Evolutionary conservation across 2,329 filamentous ascomycete species (phyloP).

Genomic region (Karstenula rhodostoma): DNA sequence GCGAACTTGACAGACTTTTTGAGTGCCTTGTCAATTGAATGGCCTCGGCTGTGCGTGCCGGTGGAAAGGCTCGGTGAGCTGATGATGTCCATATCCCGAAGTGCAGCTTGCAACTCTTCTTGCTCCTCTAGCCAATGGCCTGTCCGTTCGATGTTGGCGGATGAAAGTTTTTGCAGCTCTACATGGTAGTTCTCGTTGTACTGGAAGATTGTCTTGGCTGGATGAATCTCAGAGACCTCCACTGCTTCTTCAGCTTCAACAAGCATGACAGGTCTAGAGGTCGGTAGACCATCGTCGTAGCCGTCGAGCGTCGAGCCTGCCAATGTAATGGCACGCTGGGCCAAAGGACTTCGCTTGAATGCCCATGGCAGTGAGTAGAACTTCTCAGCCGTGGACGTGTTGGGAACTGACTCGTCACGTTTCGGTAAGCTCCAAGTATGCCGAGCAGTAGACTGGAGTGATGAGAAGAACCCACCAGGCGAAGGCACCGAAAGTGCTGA

Average conservation of each 20-base stretch:
- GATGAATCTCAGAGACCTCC: constrained; percentile 64
- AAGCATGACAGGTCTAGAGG: constrained; percentile 41
- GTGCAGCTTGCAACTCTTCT: constrained; percentile 74
- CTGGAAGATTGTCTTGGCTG: constrained; percentile 71
- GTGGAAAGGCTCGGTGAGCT: constrained; percentile 51
- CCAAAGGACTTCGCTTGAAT: constrained; percentile 43
- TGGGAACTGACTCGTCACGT: constrained; percentile 65
- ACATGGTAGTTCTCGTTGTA: constrained; percentile 79
- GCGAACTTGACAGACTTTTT: constrained; percentile 84
- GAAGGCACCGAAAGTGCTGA: constrained; percentile 89
- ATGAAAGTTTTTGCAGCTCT: constrained; percentile 74
- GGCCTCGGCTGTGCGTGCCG: constrained; percentile 43
- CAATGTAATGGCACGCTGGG: constrained; percentile 36
- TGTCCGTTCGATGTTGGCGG: constrained; percentile 83
- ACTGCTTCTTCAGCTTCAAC: constrained; percentile 49
- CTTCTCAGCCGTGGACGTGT: constrained; percentile 88
- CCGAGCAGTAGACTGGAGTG: constrained; percentile 76
- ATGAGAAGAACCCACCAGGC: constrained; percentile 90
- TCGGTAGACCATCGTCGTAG: constrained; percentile 40
- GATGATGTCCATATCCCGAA: constrained; percentile 62
- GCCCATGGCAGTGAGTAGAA: constrained; percentile 88
- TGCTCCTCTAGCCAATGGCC: constrained; percentile 87
- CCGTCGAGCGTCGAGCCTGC: constrained; percentile 47
- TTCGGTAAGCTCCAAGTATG: constrained; percentile 77
- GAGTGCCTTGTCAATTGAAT: constrained; percentile 50